Evolutionary conservation across 768 basidiomycete genomes (phyloP), one percentile per base, ranked within the genome.

Genomic region (Zangia roseola): DNA sequence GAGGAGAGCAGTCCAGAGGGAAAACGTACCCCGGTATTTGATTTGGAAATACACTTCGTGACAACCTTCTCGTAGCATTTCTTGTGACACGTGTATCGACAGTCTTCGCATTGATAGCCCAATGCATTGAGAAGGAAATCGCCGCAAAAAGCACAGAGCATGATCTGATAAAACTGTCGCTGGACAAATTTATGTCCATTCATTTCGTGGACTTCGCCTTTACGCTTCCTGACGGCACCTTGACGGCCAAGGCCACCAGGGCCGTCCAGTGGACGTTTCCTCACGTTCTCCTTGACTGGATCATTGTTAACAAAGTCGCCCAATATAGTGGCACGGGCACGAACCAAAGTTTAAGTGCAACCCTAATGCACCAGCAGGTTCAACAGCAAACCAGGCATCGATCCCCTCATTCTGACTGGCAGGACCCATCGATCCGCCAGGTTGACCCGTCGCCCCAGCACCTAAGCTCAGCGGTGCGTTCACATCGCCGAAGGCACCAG

Each of bases 81-180:
- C 77, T 94, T 95, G 78, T 99, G 97, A 70, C 97, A 99, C 3
- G 92, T 93, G 69, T 98, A 99, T 54, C 93, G 86, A 69, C 97
- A 99, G 66, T 99, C 97, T 63, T 98, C 97, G 76, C 97, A 99
- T 72, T 97, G 95, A 70, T 94, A 97, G n/a, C 97, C 97, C 51
- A 88, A 77, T 2, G 93, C 95, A 54, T 98, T 97, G 67, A 97
- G 88, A 49, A 99, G 77, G 74, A 99, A 98, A 62, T 98, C 95
- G 71, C 83, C 86, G 74, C 97, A 99, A 70, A 97, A 92, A 4
- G 97, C 97, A 67, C 97, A 99, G 44, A 97, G 80, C 79, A 99
- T 97, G 64, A 98, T 83, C 67, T 97, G 94, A 69, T 97, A 98
- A 76, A 99, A 99, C 70, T 98, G 97, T 39, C 86, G 83, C 61